Evolutionary conservation across 1,284 basidiomycete species (phyloP).

Genomic region (Boletus sp.): DNA sequence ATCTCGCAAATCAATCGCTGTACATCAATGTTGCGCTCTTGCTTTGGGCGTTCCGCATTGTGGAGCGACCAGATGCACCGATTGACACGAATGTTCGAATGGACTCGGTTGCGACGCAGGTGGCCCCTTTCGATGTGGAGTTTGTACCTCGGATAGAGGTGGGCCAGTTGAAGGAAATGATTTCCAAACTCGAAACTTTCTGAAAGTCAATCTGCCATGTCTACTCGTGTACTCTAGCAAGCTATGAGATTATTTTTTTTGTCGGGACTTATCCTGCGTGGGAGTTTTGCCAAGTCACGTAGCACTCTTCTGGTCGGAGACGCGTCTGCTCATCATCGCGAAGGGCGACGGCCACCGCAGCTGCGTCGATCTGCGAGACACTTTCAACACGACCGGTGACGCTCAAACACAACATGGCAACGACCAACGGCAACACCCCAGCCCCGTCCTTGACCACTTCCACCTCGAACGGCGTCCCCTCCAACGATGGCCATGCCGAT

Average conservation of each 20-base stretch:
- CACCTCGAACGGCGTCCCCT: slow-evolving; percentile 30
- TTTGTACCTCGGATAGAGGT: slow-evolving; percentile 25
- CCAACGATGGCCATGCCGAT: slow-evolving; percentile 35
- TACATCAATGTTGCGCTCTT: slow-evolving; percentile 27
- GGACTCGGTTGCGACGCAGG: slow-evolving; percentile 16
- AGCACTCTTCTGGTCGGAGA: slow-evolving; percentile 9
- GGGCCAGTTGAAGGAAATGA: slow-evolving; percentile 11
- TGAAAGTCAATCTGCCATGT: no score
- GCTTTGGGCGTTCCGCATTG: slow-evolving; percentile 31
- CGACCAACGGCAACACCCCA: slow-evolving; percentile 31
- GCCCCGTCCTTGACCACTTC: slow-evolving; percentile 35
- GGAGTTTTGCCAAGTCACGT: slow-evolving; percentile 19
- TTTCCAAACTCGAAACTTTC: neutral
- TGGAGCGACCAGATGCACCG: slow-evolving; percentile 17
- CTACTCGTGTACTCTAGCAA: neutral
- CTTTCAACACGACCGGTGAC: slow-evolving; percentile 22
- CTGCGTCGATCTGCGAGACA: slow-evolving; percentile 11
- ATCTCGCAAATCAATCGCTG: slow-evolving; percentile 28
- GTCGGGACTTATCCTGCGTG: slow-evolving; percentile 23
- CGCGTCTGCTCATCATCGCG: slow-evolving; percentile 34
- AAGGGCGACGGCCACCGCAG: slow-evolving; percentile 25
- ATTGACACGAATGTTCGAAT: slow-evolving; percentile 14
- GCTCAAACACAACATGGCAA: slow-evolving; percentile 26
- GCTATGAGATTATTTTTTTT: slow-evolving; percentile 8
- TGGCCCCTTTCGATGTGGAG: slow-evolving; percentile 18